Percentiles rank a stretch among this genome's conserved stretches.
Conservation (phyloP, 805 yeast species). For the Cyberlindnera galapagoensis region DNA sequence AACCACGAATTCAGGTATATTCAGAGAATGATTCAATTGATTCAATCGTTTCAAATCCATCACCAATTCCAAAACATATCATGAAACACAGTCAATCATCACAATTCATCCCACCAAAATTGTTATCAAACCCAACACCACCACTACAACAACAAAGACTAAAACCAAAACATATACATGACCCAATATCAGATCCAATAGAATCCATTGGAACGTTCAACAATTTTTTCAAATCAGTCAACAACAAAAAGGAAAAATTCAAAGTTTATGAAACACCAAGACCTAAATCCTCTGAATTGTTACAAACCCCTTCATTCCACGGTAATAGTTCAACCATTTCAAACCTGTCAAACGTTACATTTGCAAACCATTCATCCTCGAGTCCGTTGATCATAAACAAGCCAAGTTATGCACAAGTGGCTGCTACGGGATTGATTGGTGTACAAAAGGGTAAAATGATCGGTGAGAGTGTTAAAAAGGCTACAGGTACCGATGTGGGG, state of each 20-base stretch:
- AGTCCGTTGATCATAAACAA: constrained; percentile 11
- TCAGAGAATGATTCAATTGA: too few relatives aligned
- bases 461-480: not conserved
- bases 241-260: constrained; percentile 12
- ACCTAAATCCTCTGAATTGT: constrained; percentile 24
- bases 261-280: constrained; percentile 24
- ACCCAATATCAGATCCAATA: too few relatives aligned
- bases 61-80: constrained; percentile 10
- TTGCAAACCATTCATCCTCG: constrained; percentile 15
- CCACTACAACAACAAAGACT: too few relatives aligned
- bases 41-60: too few relatives aligned
- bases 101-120: too few relatives aligned
- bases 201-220: not conserved
- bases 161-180: too few relatives aligned
- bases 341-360: constrained; percentile 21
- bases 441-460: not conserved
- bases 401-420: constrained; percentile 8
- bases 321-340: constrained; percentile 21
- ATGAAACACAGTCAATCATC: constrained; percentile 14
- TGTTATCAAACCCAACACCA: constrained; percentile 16
- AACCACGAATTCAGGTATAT: too few relatives aligned
- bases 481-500: not conserved
- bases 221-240: constrained; percentile 5
- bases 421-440: too few relatives aligned
- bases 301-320: constrained; percentile 23